Evolutionary conservation across 164 flowering plant genomes (phyloP), one percentile per base, ranked within the genome.

Genomic region (Magnolia officinalis): DNA sequence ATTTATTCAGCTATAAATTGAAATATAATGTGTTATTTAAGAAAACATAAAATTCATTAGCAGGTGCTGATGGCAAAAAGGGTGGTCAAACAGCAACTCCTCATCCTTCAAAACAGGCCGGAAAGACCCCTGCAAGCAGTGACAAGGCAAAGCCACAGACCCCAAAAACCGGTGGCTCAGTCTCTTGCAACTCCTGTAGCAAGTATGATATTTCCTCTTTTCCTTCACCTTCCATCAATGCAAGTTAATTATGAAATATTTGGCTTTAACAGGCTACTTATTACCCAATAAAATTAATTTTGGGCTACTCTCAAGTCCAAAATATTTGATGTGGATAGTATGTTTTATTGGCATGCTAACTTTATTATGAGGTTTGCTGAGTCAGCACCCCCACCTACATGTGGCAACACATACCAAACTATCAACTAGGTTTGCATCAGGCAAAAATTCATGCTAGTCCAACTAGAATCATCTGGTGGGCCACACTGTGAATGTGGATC

Each of bases 81-180:
- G 81, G 24, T n/a, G 80, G 76, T 51, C 95, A 90, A 76, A 78
- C 70, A 2, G 93, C 88, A 10, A 92, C 97, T 63, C 97, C 95
- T 11, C 67, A 89, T 78, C 95, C 97, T 14, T 65, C 89, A 13
- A 92, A 91, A 81, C 87, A 88, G 71, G 84, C 77, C 71, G 91
- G 81, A 6, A 91, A 89, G 76, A 78, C 83, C 10, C 78, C 81
- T 58, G 87, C 85, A 7, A 81, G 78, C 73, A 74, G 10, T 26
- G 87, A 81, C 67, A 85, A 84, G 82, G 61, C 85, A 18, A 91
- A 86, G 79, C 88, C 84, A 80, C 90, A 87, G 75, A 78, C 88
- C 74, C 88, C 88, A n/a, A 87, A 84, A 77, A 81, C 93, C 8
- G 83, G 73, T n/a, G 84, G 86, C 20, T 79, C 83, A 45, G 70